A percentile compares a stretch with the other conserved stretches of the same genome.
These are phyloP conservation scores for Omphalotus olearius DNA, from an alignment of 1,284 basidiomycete species.

Conservation along the genomic window DNA sequence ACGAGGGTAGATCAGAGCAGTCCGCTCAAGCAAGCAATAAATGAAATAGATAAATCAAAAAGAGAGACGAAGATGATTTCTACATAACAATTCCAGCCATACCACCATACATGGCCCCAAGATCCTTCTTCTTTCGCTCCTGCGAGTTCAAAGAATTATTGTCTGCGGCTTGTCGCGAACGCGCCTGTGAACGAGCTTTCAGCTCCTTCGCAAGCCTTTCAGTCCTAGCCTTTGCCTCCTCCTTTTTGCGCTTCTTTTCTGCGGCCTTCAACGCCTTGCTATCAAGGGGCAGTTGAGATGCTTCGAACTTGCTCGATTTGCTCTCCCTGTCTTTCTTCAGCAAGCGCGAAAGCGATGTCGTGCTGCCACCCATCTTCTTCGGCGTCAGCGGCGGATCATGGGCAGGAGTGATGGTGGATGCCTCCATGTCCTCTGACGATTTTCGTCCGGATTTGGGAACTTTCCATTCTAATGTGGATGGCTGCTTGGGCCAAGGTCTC, in stretches of 20 bases:
- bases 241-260: constrained; percentile 43
- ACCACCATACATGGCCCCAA: constrained; percentile 16
- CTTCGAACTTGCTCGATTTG: not conserved
- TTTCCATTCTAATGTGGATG: constrained; percentile 3
- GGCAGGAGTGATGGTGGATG: too few species aligned
- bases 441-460: not conserved
- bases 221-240: constrained; percentile 33
- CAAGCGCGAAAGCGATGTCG: constrained; percentile 2
- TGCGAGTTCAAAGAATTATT: constrained; percentile 25
- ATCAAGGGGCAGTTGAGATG: constrained; percentile 20
- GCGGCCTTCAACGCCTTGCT: constrained; percentile 36
- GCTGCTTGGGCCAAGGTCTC: constrained; percentile 11
- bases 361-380: not conserved
- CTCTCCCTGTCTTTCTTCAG: constrained; percentile 5
- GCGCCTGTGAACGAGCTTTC: constrained; percentile 27
- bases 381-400: too few species aligned
- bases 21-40: constrained; percentile 1
- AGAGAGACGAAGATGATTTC: not conserved
- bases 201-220: constrained; percentile 40
- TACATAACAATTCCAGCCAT: constrained; percentile 12
- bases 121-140: constrained; percentile 15
- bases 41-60: constrained; percentile 7
- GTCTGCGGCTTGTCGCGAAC: constrained; percentile 26
- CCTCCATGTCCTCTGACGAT: too few species aligned
- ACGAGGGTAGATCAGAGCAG: not conserved